Conservation (phyloP, 108 stramenopile genomes). For the Stephanodiscus minutulus region DNA sequence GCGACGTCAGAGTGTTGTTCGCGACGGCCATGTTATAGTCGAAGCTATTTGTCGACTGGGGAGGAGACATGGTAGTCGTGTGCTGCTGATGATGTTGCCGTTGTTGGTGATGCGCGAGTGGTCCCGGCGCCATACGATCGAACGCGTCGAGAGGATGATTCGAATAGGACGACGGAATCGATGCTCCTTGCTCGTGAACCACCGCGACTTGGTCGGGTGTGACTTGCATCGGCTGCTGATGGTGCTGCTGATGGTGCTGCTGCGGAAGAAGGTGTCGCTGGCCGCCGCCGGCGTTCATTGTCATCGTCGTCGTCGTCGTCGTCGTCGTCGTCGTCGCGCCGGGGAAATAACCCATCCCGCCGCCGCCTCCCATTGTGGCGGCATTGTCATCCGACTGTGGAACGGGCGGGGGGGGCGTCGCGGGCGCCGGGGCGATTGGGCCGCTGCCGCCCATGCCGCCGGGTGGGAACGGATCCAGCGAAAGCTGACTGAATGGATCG, state of each 20-base stretch:
- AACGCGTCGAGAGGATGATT: neutral
- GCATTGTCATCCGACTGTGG: neutral
- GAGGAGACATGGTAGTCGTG: neutral
- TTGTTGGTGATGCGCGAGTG: neutral
- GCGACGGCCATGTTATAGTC: neutral
- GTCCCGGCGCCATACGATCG: no score
- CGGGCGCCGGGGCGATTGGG: neutral
- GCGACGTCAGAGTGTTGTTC: neutral
- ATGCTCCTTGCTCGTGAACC: neutral
- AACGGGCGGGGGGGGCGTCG: conserved; percentile 4
- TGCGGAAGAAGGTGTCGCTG: no score
- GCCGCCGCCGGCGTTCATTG: neutral
- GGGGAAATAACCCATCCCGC: neutral
- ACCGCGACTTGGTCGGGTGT: neutral
- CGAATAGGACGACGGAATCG: neutral
- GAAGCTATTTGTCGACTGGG: conserved; percentile 1
- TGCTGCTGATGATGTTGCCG: conserved; percentile 2
- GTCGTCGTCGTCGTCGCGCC: neutral
- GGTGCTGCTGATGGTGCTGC: neutral
- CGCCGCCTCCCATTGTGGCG: neutral
- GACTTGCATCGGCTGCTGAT: neutral
- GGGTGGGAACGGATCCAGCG: neutral
- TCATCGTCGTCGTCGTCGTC: no score
- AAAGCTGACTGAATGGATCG: conserved; percentile 16
- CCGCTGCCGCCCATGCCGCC: neutral